Evolutionary conservation across 495 filamentous ascomycete genomes (phyloP), one percentile per base, ranked within the genome.

Genomic region (Penicillium lividum): DNA sequence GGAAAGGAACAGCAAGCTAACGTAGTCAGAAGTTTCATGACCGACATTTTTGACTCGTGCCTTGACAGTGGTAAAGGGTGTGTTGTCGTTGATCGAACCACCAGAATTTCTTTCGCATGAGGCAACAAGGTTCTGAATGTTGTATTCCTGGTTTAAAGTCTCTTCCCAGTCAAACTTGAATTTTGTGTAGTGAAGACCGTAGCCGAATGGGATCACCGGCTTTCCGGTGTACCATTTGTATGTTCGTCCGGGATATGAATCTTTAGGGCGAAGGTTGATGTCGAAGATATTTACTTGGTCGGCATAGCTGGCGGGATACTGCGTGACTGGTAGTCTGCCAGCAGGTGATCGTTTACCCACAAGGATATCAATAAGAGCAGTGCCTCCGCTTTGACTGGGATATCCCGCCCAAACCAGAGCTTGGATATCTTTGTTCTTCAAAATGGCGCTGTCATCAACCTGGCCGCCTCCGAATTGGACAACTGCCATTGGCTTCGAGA

Each of bases 351-450:
- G 63, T 16, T 70, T 73, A 7, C 81, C 81, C 1, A 67, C 74
- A 4, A 84, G 58, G 38, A 82, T 68, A 54, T 84, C 77, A 34
- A 80, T 55, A 18, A 82, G 68, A 7, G 80, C 81, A 30, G 71
- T 61, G 2, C 80, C 81, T 5, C 80, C 81, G 27, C 70, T 64
- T 66, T 84, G 80, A 10, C 80, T 76, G 0, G 80, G 80, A 60
- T 83, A 84, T 5, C 79, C 80, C 4, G 63, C 79, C 80, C 80
- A 83, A n/a, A 84, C 11, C 5, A 84, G 62, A 0, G 77, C 77
- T 9, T 68, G 68, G 51, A 84, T 60, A 44, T 69, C 73, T n/a
- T 62, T 56, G 60, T 79, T 79, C 27, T 62, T 53, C 6, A 80
- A 68, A 16, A 86, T 40, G 1, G 76, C 61, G 1, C 75, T 75